Evolutionary conservation across 306 rosid genomes (phyloP).

Genomic region (Acacia melanoxylon): DNA sequence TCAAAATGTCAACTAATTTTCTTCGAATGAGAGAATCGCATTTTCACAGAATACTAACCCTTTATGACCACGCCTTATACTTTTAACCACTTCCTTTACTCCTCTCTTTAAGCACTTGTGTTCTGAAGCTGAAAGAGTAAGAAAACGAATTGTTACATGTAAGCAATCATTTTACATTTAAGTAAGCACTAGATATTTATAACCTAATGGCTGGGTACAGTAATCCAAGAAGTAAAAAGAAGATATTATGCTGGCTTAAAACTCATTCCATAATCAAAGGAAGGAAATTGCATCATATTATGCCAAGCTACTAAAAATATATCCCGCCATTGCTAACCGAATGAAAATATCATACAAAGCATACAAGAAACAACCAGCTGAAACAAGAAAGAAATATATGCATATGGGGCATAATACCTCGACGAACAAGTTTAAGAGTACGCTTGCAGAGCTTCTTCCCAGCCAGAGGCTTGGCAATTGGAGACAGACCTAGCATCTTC

Average conservation of each 20-base stretch:
- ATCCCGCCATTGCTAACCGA: not conserved
- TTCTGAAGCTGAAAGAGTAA: constrained; percentile 64
- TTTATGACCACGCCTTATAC: constrained; percentile 84
- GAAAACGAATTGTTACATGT: not conserved
- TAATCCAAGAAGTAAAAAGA: not conserved
- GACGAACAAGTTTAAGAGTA: constrained; percentile 85
- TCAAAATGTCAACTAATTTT: not conserved
- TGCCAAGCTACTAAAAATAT: not conserved
- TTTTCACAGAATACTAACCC: constrained; percentile 52
- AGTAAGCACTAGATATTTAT: not conserved
- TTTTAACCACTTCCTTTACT: constrained; percentile 93
- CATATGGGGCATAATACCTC: constrained; percentile 44
- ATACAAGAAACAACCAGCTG: not conserved
- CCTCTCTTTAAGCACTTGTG: constrained; percentile 93
- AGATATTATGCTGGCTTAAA: not conserved
- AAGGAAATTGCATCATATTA: not conserved
- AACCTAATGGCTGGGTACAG: not conserved
- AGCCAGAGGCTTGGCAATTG: constrained; percentile 94
- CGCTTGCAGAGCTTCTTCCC: constrained; percentile 92
- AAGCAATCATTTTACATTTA: not conserved
- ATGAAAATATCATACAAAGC: not conserved
- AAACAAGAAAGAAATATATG: not conserved
- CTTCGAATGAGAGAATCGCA: not conserved
- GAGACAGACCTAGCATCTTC: constrained; percentile 71
- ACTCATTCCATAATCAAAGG: not conserved